phyloP scores from a whole-genome alignment of 176 grass and related monocot genomes.

The Olyra latifolia region DNA sequence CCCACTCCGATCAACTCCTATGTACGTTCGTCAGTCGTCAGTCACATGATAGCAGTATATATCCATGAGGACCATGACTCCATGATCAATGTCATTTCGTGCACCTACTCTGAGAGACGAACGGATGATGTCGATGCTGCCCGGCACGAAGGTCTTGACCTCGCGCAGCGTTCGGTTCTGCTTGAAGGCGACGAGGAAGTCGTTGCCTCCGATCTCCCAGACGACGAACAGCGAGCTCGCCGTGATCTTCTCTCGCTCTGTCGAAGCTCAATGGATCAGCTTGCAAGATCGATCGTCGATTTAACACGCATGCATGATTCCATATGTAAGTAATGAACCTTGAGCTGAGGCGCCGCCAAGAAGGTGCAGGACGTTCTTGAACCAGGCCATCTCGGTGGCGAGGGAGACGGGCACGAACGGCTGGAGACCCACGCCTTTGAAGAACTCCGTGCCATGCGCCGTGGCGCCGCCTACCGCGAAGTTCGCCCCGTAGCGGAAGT shows the following conservation, averaged over 20 bases:
- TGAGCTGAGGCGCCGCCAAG: conserved; percentile 25
- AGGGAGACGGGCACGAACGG: conserved; percentile 51
- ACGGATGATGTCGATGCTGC: conserved; percentile 41
- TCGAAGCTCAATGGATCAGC: neutral
- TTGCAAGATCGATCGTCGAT: neutral
- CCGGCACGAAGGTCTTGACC: conserved; percentile 46
- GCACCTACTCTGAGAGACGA: neutral
- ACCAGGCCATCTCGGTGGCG: conserved; percentile 49
- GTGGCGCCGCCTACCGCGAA: conserved; percentile 65
- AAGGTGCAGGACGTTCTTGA: conserved; percentile 38
- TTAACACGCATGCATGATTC: neutral
- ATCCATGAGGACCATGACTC: too few species aligned
- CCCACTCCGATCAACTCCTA: conserved; percentile 45
- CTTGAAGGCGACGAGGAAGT: conserved; percentile 54
- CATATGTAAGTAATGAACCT: too few species aligned
- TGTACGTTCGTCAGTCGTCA: too few species aligned
- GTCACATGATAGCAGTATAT: too few species aligned
- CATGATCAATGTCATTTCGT: too few species aligned
- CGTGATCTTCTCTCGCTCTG: conserved; percentile 16
- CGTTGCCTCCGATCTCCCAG: conserved; percentile 75
- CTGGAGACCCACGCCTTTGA: conserved; percentile 38
- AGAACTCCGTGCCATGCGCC: conserved; percentile 42
- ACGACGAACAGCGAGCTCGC: conserved; percentile 34
- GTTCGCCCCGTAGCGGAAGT: conserved; percentile 59
- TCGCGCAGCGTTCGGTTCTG: conserved; percentile 36